Evolutionary conservation across 495 filamentous ascomycete genomes (phyloP).

Genomic region (Tuber indicum): DNA sequence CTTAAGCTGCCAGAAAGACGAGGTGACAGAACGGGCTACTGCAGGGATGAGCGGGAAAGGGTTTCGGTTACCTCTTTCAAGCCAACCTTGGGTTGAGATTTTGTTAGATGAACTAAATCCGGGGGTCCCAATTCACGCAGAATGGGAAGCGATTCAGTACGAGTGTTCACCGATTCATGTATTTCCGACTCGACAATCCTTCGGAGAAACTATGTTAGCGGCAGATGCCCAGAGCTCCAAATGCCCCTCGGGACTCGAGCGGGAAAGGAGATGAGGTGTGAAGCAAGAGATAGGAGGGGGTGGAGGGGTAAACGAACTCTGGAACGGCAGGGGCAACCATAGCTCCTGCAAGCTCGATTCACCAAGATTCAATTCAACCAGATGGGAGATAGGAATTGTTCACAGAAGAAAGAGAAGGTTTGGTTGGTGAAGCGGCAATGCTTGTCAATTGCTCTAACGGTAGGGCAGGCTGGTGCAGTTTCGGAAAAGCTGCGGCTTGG

Average conservation of each 20-base stretch:
- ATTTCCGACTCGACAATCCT: conserved; percentile 89
- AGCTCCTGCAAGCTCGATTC: conserved; percentile 32
- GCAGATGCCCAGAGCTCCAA: conserved; percentile 39
- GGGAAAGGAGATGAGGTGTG: conserved; percentile 5
- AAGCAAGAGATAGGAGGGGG: neutral
- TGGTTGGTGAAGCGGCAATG: neutral
- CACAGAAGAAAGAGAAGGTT: neutral
- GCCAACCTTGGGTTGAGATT: conserved; percentile 63
- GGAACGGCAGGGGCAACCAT: conserved; percentile 88
- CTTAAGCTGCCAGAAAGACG: conserved; percentile 23
- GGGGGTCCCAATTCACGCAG: conserved; percentile 91
- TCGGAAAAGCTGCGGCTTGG: neutral
- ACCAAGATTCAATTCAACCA: neutral
- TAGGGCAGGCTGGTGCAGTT: neutral
- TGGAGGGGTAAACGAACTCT: conserved; percentile 57
- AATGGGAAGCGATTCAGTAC: conserved; percentile 74
- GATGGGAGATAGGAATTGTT: neutral
- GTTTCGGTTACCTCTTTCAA: conserved; percentile 55
- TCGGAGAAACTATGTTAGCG: conserved; percentile 35
- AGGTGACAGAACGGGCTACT: neutral
- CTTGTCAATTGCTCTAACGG: neutral
- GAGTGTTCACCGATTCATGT: conserved; percentile 78
- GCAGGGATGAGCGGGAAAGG: neutral
- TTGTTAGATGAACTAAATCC: conserved; percentile 89
- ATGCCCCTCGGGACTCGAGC: conserved; percentile 8